Conservation (phyloP, 176 grass and related monocot genomes). For the Oryza meridionalis region DNA sequence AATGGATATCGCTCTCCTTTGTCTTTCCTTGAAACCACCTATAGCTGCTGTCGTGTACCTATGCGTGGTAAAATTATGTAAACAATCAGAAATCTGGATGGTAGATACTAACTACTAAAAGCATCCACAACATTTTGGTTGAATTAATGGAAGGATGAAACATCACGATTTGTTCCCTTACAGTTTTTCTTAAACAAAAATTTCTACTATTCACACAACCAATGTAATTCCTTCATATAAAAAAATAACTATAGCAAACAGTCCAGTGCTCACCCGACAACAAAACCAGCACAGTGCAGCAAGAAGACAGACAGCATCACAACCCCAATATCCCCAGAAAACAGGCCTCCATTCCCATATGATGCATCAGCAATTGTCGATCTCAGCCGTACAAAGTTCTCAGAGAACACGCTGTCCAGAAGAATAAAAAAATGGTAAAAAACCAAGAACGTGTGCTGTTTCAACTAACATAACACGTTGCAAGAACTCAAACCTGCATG, state of each 20-base stretch:
- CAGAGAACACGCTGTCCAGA: slow-evolving; percentile 71
- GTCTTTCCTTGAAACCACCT: slow-evolving; percentile 72
- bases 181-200: not conserved
- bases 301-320: slow-evolving; percentile 65
- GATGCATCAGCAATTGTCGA: slow-evolving; percentile 52
- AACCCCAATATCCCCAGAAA: slow-evolving; percentile 45
- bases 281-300: slow-evolving; percentile 77
- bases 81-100: slow-evolving; percentile 28
- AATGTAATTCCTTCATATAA: not conserved
- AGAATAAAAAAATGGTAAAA: not conserved
- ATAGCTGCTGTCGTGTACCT: slow-evolving; percentile 65
- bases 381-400: slow-evolving; percentile 71
- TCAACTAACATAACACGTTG: not conserved
- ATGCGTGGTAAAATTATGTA: slow-evolving; percentile 10
- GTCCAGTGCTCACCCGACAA: slow-evolving; percentile 60
- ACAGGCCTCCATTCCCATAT: slow-evolving; percentile 29
- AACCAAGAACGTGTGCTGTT: not conserved
- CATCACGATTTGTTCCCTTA: not conserved
- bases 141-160: slow-evolving; percentile 12
- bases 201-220: not conserved
- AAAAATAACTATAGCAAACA: not conserved
- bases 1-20: slow-evolving; percentile 84
- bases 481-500: slow-evolving; percentile 66
- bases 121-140: not conserved
- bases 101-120: not conserved